phyloP scores from a whole-genome alignment of 768 basidiomycete genomes.

The Tylopilus felleus region DNA sequence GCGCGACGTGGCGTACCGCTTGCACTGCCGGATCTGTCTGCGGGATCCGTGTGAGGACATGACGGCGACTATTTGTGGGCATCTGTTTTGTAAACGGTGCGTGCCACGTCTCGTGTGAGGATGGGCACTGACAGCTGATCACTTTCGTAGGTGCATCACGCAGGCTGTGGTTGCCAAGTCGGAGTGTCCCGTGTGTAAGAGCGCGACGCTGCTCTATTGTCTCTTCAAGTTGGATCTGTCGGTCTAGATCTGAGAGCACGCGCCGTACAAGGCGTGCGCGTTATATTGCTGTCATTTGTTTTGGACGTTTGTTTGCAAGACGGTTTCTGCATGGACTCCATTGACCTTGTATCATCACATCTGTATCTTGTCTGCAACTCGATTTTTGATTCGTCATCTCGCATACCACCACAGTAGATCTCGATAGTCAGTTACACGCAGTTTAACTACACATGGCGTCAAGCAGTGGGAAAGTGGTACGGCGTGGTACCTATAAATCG shows the following conservation, averaged over 20 bases:
- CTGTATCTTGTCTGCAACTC: background rate
- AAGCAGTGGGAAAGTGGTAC: background rate
- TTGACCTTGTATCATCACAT: background rate
- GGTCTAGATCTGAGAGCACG: conserved; percentile 1
- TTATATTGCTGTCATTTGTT: background rate
- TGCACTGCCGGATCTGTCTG: conserved; percentile 52
- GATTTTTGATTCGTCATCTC: background rate
- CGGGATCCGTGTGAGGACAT: conserved; percentile 48
- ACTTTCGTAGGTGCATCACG: conserved; percentile 47
- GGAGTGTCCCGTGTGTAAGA: conserved; percentile 51
- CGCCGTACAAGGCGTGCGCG: background rate
- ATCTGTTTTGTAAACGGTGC: conserved; percentile 57
- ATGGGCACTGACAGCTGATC: background rate
- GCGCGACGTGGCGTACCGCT: conserved; percentile 9
- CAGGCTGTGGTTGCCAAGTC: conserved; percentile 44
- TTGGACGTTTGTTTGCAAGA: background rate
- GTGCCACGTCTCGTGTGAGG: conserved; percentile 7
- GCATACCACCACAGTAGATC: no score
- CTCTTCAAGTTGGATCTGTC: conserved; percentile 50
- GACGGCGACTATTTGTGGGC: conserved; percentile 61
- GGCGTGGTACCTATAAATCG: background rate
- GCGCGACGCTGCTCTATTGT: conserved; percentile 51
- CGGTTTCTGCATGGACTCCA: background rate
- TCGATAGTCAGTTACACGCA: no score
- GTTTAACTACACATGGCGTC: no score